phyloP scores from a whole-genome alignment of 1,284 basidiomycete genomes.

The Trichosporon ovoides region DNA sequence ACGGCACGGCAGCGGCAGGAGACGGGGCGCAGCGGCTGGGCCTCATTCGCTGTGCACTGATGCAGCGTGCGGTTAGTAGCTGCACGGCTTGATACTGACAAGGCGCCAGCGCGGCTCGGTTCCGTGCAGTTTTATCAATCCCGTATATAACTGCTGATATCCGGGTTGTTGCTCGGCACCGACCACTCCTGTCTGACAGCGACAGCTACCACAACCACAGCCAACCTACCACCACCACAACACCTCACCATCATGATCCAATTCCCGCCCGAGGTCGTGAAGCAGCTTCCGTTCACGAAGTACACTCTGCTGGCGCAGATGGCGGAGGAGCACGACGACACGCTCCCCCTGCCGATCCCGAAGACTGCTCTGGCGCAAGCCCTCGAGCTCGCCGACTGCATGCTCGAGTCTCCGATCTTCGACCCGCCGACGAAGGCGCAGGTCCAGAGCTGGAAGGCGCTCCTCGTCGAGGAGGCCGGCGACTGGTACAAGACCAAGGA shows the following conservation, averaged over 20 bases:
- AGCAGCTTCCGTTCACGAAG: slow-evolving; percentile 21
- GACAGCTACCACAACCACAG: not conserved
- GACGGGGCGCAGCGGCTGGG: not conserved
- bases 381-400: slow-evolving; percentile 15
- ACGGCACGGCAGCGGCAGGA: not conserved
- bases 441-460: slow-evolving; percentile 9
- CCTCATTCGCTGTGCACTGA: not conserved
- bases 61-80: not conserved
- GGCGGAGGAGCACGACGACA: slow-evolving; percentile 14
- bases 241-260: slow-evolving; percentile 11
- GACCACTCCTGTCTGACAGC: not conserved
- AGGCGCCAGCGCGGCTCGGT: too few species aligned
- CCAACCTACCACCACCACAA: not conserved
- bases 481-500: slow-evolving; percentile 17
- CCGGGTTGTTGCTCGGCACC: too few species aligned
- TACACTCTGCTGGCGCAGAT: slow-evolving; percentile 13
- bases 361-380: slow-evolving; percentile 12
- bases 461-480: slow-evolving; percentile 16
- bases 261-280: slow-evolving; percentile 16
- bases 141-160: not conserved
- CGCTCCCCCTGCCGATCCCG: slow-evolving; percentile 14
- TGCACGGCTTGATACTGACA: not conserved
- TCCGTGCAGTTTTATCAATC: not conserved
- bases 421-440: slow-evolving; percentile 13
- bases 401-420: slow-evolving; percentile 15